These are phyloP conservation scores for Didymella keratinophila DNA, from an alignment of 2,329 filamentous ascomycete genomes.

Conservation along the genomic window DNA sequence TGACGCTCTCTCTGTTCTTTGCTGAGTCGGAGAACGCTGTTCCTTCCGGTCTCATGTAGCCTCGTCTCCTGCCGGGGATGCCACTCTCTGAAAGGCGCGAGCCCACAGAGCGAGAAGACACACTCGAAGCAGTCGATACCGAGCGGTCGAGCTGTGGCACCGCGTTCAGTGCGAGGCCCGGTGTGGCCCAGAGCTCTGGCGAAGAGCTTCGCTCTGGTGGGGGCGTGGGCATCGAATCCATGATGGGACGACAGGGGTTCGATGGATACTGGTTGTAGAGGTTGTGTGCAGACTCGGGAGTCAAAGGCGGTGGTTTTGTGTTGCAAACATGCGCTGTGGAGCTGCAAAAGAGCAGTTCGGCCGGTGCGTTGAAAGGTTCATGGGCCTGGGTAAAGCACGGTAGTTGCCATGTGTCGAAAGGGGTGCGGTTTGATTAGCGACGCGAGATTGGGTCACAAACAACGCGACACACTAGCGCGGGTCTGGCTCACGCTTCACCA, in stretches of 20 bases:
- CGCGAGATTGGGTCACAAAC: slow-evolving; percentile 35
- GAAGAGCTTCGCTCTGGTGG: slow-evolving; percentile 57
- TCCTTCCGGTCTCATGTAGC: slow-evolving; percentile 86
- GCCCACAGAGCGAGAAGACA: slow-evolving; percentile 69
- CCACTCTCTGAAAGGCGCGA: slow-evolving; percentile 57
- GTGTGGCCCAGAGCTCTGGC: slow-evolving; percentile 70
- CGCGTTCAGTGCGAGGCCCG: slow-evolving; percentile 68
- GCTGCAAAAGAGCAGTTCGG: slow-evolving; percentile 21
- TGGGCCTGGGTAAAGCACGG: slow-evolving; percentile 34
- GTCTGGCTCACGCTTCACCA: slow-evolving; percentile 15
- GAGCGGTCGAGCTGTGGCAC: slow-evolving; percentile 68
- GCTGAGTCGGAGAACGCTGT: slow-evolving; percentile 92
- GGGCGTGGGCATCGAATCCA: slow-evolving; percentile 51
- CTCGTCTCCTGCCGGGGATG: slow-evolving; percentile 65
- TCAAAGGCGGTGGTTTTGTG: slow-evolving; percentile 12
- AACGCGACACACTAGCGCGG: slow-evolving; percentile 39
- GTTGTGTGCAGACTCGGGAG: slow-evolving; percentile 23
- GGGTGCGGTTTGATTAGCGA: slow-evolving; percentile 38
- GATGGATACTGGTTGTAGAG: slow-evolving; percentile 14
- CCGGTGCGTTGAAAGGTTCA: slow-evolving; percentile 20
- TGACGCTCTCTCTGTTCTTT: slow-evolving; percentile 88
- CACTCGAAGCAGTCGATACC: slow-evolving; percentile 66
- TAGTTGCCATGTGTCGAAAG: slow-evolving; percentile 37
- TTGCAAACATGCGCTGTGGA: slow-evolving; percentile 17
- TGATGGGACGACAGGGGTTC: slow-evolving; percentile 29